Evolutionary conservation across 176 grass and related monocot genomes (phyloP).

Genomic region (Carex myosuroides): DNA sequence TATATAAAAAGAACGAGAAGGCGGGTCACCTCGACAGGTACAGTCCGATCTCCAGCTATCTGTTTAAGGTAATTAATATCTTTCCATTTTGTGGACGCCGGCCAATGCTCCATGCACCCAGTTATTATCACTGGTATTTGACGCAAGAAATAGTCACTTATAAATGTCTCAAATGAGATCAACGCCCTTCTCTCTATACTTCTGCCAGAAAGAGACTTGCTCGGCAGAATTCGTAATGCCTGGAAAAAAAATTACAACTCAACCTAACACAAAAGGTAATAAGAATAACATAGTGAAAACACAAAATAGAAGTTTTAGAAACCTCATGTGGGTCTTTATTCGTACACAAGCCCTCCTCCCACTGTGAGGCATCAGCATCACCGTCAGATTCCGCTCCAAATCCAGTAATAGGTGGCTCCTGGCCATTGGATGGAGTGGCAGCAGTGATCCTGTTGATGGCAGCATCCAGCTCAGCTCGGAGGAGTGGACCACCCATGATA

Average conservation of each 20-base stretch:
- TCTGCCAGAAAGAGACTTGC: slow-evolving; percentile 71
- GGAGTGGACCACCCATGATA: slow-evolving; percentile 81
- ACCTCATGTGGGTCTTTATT: slow-evolving; percentile 53
- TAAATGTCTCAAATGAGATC: slow-evolving; percentile 91
- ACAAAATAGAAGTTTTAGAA: slow-evolving; percentile 1
- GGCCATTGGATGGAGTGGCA: not conserved
- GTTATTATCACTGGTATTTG: slow-evolving; percentile 86
- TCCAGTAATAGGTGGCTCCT: not conserved
- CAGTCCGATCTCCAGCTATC: slow-evolving; percentile 73
- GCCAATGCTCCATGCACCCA: slow-evolving; percentile 89
- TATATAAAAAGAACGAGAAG: slow-evolving; percentile 6
- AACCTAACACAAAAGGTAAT: not conserved
- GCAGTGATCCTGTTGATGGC: slow-evolving; percentile 37
- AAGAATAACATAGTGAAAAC: not conserved
- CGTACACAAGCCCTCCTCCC: slow-evolving; percentile 43
- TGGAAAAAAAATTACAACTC: slow-evolving; percentile 27
- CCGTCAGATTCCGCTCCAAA: not conserved
- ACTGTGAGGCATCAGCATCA: slow-evolving; percentile 20
- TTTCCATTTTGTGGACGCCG: slow-evolving; percentile 83
- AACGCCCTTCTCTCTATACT: slow-evolving; percentile 59
- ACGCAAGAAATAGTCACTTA: slow-evolving; percentile 72
- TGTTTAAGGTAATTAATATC: slow-evolving; percentile 75
- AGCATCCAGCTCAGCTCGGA: slow-evolving; percentile 53
- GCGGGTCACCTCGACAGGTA: slow-evolving; percentile 80
- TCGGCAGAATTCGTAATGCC: slow-evolving; percentile 58